phyloP scores from a whole-genome alignment of 768 basidiomycete species.

The Russula virescens region DNA sequence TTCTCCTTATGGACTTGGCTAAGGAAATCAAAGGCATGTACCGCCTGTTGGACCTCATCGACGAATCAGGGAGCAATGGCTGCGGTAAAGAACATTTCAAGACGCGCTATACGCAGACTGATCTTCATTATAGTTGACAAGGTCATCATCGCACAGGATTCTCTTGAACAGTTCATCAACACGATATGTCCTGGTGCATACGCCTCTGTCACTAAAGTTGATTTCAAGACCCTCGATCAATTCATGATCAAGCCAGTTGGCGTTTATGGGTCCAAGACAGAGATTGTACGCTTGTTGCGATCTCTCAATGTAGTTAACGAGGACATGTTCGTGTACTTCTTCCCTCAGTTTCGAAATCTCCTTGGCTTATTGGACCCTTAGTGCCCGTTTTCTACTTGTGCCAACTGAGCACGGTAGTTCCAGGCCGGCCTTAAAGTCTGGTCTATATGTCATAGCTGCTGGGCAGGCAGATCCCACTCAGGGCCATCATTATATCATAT shows the following conservation, averaged over 20 bases:
- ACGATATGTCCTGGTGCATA: conserved; percentile 45
- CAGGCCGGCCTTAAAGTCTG: background rate
- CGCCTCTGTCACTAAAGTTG: conserved; percentile 31
- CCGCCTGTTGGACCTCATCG: conserved; percentile 48
- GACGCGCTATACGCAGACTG: background rate
- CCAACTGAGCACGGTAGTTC: background rate
- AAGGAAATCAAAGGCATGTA: conserved; percentile 40
- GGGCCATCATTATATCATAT: conserved; percentile 41
- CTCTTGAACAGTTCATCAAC: conserved; percentile 45
- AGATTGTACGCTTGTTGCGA: conserved; percentile 44
- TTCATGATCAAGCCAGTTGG: conserved; percentile 45
- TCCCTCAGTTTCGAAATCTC: no score
- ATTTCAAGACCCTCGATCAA: conserved; percentile 37
- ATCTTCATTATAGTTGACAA: conserved; percentile 45
- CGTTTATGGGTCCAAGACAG: conserved; percentile 48
- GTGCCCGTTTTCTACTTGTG: conserved; percentile 23
- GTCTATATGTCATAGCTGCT: background rate
- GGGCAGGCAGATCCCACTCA: conserved; percentile 12
- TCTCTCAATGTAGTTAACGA: conserved; percentile 35
- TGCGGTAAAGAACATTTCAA: conserved; percentile 37
- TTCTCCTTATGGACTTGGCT: background rate
- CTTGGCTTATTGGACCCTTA: conserved; percentile 28
- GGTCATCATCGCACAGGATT: conserved; percentile 50
- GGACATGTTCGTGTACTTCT: conserved; percentile 33
- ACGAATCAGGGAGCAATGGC: conserved; percentile 45